Evolutionary conservation across 2,329 filamentous ascomycete species (phyloP).

Genomic region (Claviceps monticola): DNA sequence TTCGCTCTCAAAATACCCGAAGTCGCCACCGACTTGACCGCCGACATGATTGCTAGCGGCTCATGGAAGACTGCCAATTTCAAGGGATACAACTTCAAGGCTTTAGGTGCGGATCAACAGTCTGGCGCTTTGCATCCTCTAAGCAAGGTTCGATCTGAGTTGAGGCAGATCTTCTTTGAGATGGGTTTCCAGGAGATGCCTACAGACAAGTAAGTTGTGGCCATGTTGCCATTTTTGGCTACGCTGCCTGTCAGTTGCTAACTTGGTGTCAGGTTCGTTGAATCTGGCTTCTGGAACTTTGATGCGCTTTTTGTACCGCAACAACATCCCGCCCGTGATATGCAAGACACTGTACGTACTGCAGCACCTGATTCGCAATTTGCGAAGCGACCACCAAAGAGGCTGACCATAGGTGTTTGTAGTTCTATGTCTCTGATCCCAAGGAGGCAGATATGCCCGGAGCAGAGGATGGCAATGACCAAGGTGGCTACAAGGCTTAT

Average conservation of each 20-base stretch:
- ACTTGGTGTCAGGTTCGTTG: conserved; percentile 45
- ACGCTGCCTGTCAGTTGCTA: neutral
- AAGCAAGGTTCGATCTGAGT: conserved; percentile 91
- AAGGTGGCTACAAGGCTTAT: conserved; percentile 65
- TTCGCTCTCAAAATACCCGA: conserved; percentile 80
- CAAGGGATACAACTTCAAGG: conserved; percentile 73
- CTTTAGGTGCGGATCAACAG: conserved; percentile 44
- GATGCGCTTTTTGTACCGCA: conserved; percentile 88
- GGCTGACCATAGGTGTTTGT: neutral
- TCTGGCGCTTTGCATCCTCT: conserved; percentile 54
- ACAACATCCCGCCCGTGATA: conserved; percentile 91
- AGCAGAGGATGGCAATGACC: conserved; percentile 31
- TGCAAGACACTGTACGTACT: conserved; percentile 61
- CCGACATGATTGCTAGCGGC: conserved; percentile 77
- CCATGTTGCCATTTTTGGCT: too few relatives aligned
- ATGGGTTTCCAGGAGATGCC: conserved; percentile 99
- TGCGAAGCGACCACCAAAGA: neutral
- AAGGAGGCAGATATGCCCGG: conserved; percentile 53
- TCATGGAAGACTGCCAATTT: conserved; percentile 87
- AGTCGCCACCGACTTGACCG: conserved; percentile 90
- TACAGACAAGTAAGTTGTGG: conserved; percentile 46
- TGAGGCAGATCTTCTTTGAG: conserved; percentile 97
- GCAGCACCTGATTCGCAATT: neutral
- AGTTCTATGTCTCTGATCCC: conserved; percentile 91
- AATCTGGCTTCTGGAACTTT: conserved; percentile 98